These are phyloP conservation scores for Leishmania tarentolae DNA, from an alignment of 208 protist species.

Conservation along the genomic window DNA sequence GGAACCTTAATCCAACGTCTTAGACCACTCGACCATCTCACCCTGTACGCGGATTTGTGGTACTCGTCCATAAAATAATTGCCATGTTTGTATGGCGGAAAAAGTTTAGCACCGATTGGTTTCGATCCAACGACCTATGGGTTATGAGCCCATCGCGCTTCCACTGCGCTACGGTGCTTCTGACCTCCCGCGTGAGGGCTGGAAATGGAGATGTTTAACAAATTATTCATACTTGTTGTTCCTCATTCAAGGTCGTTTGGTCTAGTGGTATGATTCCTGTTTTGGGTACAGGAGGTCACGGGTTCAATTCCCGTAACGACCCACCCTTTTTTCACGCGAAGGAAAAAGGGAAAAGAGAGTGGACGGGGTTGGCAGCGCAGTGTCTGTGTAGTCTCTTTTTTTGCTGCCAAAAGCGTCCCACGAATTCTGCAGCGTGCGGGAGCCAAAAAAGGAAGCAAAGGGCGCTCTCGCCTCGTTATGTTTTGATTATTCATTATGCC, in stretches of 20 bases:
- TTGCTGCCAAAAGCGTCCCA: not conserved
- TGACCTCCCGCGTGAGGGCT: rapidly evolving
- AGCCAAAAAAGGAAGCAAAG: not conserved
- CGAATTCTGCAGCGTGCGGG: not conserved
- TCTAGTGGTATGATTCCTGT: slow-evolving; percentile 95
- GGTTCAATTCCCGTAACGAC: slow-evolving; percentile 94
- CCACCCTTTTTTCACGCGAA: slow-evolving; percentile 34
- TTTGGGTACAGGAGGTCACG: slow-evolving; percentile 94
- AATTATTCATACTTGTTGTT: not conserved
- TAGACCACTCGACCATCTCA: slow-evolving; percentile 63
- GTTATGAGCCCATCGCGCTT: slow-evolving; percentile 95
- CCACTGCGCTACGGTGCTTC: slow-evolving; percentile 94
- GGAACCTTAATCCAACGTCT: slow-evolving; percentile 62
- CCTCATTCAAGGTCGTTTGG: slow-evolving; percentile 66
- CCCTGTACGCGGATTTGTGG: not conserved
- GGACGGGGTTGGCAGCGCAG: not conserved
- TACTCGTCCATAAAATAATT: rapidly evolving
- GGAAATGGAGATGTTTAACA: too few relatives aligned
- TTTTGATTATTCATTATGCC: not conserved
- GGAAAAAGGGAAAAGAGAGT: not conserved
- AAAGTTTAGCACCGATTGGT: slow-evolving; percentile 93
- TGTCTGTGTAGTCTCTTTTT: not conserved
- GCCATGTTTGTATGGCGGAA: not conserved
- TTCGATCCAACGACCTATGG: slow-evolving; percentile 95
- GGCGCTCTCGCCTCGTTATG: not conserved